phyloP scores from a whole-genome alignment of 2,329 filamentous ascomycete species.

The Aspergillus sp. region DNA sequence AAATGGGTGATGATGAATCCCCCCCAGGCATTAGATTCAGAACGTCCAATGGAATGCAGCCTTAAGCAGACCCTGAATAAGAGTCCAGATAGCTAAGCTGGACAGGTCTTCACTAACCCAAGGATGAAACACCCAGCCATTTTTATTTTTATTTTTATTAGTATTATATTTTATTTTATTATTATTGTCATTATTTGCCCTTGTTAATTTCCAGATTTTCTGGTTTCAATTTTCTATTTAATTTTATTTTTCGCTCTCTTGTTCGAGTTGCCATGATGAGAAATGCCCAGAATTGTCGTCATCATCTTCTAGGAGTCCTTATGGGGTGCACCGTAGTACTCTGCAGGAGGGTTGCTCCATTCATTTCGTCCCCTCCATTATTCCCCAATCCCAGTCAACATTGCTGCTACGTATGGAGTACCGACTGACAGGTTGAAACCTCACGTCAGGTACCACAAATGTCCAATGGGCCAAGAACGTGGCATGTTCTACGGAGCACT shows the following conservation, averaged over 20 bases:
- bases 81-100: constrained; percentile 7
- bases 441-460: background rate
- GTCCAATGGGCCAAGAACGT: background rate
- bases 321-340: background rate
- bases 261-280: background rate
- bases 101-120: constrained; percentile 6
- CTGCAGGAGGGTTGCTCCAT: background rate
- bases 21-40: background rate
- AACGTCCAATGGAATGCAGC: constrained; percentile 1
- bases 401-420: background rate
- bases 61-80: constrained; percentile 12
- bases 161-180: background rate
- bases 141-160: constrained; percentile 10
- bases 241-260: background rate
- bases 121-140: constrained; percentile 11
- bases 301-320: background rate
- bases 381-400: background rate
- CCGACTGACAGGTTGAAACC: background rate
- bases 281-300: background rate
- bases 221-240: background rate
- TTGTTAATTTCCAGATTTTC: background rate
- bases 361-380: background rate
- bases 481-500: background rate
- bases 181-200: background rate
- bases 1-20: constrained; percentile 9